Evolutionary conservation across 495 filamentous ascomycete genomes (phyloP).

Genomic region (Hypoxylon cercidicola): DNA sequence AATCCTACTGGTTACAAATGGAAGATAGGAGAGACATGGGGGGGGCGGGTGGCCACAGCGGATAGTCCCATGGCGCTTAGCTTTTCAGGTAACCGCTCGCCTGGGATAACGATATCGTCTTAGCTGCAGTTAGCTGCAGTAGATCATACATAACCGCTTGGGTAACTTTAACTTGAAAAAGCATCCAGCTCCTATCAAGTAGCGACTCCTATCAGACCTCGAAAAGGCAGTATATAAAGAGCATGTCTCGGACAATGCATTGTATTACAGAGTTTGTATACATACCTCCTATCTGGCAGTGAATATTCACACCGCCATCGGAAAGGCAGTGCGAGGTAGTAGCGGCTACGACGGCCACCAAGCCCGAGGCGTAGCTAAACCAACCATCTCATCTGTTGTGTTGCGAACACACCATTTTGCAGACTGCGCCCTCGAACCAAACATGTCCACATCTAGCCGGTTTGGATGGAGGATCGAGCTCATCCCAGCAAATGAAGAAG

Average conservation of each 20-base stretch:
- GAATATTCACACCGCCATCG: too few relatives aligned
- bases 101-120: too few relatives aligned
- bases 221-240: neutral
- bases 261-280: too few relatives aligned
- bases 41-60: conserved; percentile 11
- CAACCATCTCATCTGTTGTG: conserved; percentile 19
- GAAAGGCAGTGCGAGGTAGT: too few relatives aligned
- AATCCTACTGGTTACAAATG: conserved; percentile 2
- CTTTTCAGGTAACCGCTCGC: conserved; percentile 7
- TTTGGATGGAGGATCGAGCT: conserved; percentile 27
- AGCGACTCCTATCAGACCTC: conserved; percentile 15
- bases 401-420: conserved; percentile 13
- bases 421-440: conserved; percentile 2
- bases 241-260: neutral
- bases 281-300: too few relatives aligned
- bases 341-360: conserved; percentile 1
- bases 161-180: neutral
- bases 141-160: neutral
- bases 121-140: neutral
- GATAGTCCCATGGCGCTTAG: conserved; percentile 33
- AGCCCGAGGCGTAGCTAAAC: conserved; percentile 1
- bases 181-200: neutral
- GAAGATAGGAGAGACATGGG: neutral
- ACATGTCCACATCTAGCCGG: conserved; percentile 13
- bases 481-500: conserved; percentile 40